A percentile compares a stretch with the other conserved stretches of the same genome.
These are phyloP conservation scores for Cerrena zonata DNA, from an alignment of 1,284 basidiomycete species.

Conservation along the genomic window DNA sequence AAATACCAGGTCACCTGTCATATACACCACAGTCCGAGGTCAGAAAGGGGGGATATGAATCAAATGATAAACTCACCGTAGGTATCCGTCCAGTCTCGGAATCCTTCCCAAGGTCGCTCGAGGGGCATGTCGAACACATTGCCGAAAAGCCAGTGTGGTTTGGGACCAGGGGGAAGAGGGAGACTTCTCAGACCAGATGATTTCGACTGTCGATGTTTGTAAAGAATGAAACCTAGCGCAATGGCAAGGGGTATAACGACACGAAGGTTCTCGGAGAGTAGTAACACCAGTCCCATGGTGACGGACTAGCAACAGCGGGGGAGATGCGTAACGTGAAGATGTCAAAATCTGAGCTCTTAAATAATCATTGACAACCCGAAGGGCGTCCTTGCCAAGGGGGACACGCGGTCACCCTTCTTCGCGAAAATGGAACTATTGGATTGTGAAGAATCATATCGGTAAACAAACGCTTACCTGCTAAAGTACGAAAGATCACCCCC, in stretches of 20 bases:
- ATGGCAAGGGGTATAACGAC: not conserved
- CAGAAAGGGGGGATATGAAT: not conserved
- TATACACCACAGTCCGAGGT: not conserved
- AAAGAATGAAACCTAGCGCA: not conserved
- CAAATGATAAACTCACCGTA: constrained; percentile 5
- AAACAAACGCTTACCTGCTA: not conserved
- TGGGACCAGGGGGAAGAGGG: constrained; percentile 14
- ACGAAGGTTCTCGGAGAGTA: not conserved
- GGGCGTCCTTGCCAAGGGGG: not conserved
- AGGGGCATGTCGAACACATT: constrained; percentile 15
- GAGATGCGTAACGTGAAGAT: not conserved
- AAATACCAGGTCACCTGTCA: constrained; percentile 7
- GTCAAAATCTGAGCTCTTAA: not conserved
- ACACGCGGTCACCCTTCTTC: not conserved
- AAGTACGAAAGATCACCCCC: not conserved
- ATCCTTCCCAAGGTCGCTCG: constrained; percentile 10
- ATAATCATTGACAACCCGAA: not conserved
- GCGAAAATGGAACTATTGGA: constrained; percentile 1
- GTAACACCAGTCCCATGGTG: not conserved
- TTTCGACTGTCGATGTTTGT: not conserved
- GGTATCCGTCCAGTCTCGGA: constrained; percentile 2
- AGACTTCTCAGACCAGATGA: not conserved
- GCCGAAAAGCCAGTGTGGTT: constrained; percentile 12
- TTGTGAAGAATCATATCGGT: not conserved
- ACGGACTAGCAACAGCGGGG: not conserved